Percentiles rank a stretch among this genome's conserved stretches.
Evolutionary conservation across 371 early-diverging fungal species (phyloP).

Genomic region (Chytridiales sp.): DNA sequence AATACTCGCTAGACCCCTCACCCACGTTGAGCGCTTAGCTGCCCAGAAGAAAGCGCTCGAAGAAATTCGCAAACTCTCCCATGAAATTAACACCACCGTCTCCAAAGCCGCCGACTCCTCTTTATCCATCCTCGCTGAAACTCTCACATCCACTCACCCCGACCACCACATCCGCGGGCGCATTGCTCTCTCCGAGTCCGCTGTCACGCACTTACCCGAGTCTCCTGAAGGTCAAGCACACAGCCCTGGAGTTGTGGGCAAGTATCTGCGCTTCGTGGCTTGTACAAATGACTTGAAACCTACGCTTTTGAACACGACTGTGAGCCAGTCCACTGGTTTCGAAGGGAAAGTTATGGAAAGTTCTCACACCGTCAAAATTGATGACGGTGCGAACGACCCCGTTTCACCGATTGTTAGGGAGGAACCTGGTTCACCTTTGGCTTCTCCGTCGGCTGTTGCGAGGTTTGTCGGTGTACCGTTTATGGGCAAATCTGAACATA

Average conservation of each 20-base stretch:
- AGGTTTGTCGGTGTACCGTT: constrained; percentile 35
- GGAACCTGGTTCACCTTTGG: neutral
- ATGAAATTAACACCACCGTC: constrained; percentile 13
- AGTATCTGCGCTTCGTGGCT: constrained; percentile 21
- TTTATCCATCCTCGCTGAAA: constrained; percentile 16
- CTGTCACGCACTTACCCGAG: constrained; percentile 4
- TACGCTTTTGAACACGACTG: constrained; percentile 11
- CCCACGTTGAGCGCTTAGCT: too few relatives aligned
- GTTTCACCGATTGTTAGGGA: neutral
- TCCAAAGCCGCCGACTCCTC: constrained; percentile 24
- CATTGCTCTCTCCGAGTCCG: constrained; percentile 29
- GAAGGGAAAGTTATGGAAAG: constrained; percentile 23
- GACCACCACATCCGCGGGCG: constrained; percentile 23
- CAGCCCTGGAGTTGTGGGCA: too few relatives aligned
- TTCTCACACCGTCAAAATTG: constrained; percentile 4
- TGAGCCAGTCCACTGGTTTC: constrained; percentile 13
- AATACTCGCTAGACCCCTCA: too few relatives aligned
- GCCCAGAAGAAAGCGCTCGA: constrained; percentile 28
- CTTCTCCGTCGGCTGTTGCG: constrained; percentile 11
- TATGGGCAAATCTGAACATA: neutral
- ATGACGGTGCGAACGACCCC: constrained; percentile 13
- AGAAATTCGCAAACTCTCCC: constrained; percentile 12
- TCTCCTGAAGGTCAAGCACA: too few relatives aligned
- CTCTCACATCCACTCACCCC: constrained; percentile 25
- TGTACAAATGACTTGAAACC: constrained; percentile 12